Evolutionary conservation across 2,329 filamentous ascomycete genomes (phyloP).

Genomic region (Neofusicoccum ribis): DNA sequence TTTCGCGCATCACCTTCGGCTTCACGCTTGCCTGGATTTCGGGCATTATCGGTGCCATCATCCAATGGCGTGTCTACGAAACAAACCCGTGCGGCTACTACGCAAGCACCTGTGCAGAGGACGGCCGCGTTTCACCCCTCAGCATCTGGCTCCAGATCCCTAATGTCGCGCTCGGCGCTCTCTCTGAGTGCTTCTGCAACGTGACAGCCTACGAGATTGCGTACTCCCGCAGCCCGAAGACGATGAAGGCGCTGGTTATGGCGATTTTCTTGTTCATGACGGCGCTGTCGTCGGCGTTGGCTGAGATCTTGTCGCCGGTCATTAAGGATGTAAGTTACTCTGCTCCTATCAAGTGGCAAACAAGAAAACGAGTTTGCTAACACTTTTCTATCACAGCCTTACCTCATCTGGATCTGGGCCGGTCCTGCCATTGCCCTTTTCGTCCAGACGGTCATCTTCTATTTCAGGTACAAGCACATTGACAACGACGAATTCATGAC

Average conservation of each 20-base stretch:
- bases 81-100: conserved; percentile 46
- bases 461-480: conserved; percentile 47
- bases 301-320: conserved; percentile 11
- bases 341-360: background rate
- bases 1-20: conserved; percentile 54
- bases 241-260: conserved; percentile 46
- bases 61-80: conserved; percentile 51
- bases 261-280: conserved; percentile 43
- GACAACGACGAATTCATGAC: conserved; percentile 52
- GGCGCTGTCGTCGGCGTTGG: conserved; percentile 15
- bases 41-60: conserved; percentile 40
- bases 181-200: conserved; percentile 45
- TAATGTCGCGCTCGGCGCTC: conserved; percentile 37
- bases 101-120: conserved; percentile 39
- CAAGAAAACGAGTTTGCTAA: background rate
- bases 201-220: conserved; percentile 49
- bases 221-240: conserved; percentile 44
- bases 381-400: background rate
- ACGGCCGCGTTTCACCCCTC: conserved; percentile 39
- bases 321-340: conserved; percentile 10
- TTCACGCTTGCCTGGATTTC: conserved; percentile 52
- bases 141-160: conserved; percentile 48
- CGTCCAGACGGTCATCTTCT: conserved; percentile 51
- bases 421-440: conserved; percentile 52
- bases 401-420: conserved; percentile 39